Evolutionary conservation across 495 filamentous ascomycete species (phyloP).

Genomic region (Pyrenula massariospora): DNA sequence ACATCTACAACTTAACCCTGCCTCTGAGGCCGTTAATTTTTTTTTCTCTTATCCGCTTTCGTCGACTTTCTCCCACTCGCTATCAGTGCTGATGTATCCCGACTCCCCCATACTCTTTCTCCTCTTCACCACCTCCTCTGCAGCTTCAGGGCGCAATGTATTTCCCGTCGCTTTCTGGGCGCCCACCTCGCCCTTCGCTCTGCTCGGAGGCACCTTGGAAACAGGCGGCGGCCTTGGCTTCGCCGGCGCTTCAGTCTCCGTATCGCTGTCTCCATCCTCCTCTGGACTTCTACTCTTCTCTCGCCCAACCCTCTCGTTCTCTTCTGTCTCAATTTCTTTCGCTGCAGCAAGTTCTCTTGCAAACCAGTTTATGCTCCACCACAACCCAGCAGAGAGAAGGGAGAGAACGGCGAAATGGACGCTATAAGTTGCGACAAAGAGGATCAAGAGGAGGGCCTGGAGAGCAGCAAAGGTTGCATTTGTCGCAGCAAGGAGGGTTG

Average conservation of each 20-base stretch:
- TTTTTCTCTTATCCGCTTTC: constrained; percentile 10
- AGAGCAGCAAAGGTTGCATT: constrained; percentile 80
- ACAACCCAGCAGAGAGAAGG: constrained; percentile 64
- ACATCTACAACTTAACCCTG: too few species aligned
- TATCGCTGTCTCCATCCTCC: constrained; percentile 31
- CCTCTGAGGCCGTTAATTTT: too few species aligned
- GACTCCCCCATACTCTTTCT: constrained; percentile 32
- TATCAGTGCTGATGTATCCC: constrained; percentile 41
- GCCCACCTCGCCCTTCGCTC: constrained; percentile 11
- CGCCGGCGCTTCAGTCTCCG: constrained; percentile 32
- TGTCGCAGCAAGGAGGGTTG: constrained; percentile 77
- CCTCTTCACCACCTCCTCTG: constrained; percentile 22
- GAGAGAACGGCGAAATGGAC: constrained; percentile 81
- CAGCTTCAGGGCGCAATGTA: constrained; percentile 12
- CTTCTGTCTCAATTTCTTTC: constrained; percentile 46
- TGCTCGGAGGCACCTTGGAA: neutral
- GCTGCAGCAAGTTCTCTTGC: constrained; percentile 61
- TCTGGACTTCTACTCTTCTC: constrained; percentile 20
- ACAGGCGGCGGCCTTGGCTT: constrained; percentile 8
- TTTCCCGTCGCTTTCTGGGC: constrained; percentile 10
- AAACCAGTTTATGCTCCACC: constrained; percentile 96
- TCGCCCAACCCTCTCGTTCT: too few species aligned
- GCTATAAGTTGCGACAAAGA: constrained; percentile 74
- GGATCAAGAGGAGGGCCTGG: constrained; percentile 61
- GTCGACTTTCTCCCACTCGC: constrained; percentile 46